phyloP scores from a whole-genome alignment of 768 basidiomycete species.

The Russula foetens region DNA sequence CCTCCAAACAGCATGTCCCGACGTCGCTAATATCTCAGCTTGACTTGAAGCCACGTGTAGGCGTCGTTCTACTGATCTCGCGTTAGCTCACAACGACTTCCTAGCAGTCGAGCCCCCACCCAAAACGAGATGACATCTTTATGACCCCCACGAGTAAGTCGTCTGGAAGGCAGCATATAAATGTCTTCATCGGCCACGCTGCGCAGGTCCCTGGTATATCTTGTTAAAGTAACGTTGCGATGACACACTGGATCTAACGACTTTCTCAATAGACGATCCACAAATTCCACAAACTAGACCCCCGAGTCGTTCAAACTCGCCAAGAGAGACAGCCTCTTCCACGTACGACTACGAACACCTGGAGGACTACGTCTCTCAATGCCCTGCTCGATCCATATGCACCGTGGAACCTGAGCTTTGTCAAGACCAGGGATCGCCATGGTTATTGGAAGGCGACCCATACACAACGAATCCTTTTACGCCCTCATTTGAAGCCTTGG shows the following conservation, averaged over 20 bases:
- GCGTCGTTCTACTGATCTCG: background rate
- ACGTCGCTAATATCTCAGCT: background rate
- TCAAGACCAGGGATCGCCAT: background rate
- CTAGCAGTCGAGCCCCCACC: background rate
- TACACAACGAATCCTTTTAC: background rate
- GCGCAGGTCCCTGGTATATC: background rate
- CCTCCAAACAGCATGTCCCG: background rate
- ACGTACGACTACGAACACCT: background rate
- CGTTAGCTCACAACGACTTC: background rate
- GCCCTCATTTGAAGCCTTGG: constrained; percentile 7
- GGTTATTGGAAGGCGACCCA: background rate
- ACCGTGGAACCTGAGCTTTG: background rate
- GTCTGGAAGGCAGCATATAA: background rate
- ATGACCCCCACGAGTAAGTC: background rate
- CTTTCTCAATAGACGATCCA: background rate
- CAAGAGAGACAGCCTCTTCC: background rate
- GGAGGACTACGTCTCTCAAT: background rate
- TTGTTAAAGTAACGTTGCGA: background rate
- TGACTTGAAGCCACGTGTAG: background rate
- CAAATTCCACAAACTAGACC: background rate
- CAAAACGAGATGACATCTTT: background rate
- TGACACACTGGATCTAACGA: background rate
- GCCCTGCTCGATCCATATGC: background rate
- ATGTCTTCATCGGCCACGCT: background rate
- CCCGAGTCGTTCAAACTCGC: background rate